Evolutionary conservation across 1,284 basidiomycete species (phyloP), one percentile per base, ranked within the genome.

Genomic region (Phenoliferia sp.): DNA sequence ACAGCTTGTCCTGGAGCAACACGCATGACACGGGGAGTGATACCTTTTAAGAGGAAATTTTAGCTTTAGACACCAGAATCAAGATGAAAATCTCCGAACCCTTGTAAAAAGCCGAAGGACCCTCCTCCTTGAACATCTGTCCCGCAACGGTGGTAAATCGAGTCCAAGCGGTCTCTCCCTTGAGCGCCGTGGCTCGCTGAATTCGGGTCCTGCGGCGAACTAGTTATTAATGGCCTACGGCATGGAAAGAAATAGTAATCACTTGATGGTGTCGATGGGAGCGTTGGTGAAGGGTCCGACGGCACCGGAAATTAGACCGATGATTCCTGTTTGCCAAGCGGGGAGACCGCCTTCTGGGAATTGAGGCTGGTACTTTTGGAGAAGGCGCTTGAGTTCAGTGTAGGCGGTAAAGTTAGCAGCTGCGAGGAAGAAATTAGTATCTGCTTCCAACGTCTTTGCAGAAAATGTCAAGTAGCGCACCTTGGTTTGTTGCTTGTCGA

Each of bases 341-440:
- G 95, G 96, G 63, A 99, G 84, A 65, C 78, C 80, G 55, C 73
- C 73, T 34, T 78, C 80, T 54, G 89, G 86, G 15, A 80, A 80
- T 52, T 88, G 85, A 17, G 93, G 93, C 79, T 99, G 95, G 74
- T 85, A 81, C 66, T 81, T 90, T 85, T 34, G 90, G 89, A 61
- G 67, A 65, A 87, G 76, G 77, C 89, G 90, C 84, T 98, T 98
- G 75, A 98, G 83, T 79, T 98, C 92, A 80, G 97, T 95, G 83
- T 99, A 99, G 50, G 91, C 93, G 6, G 95, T 99, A 77, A 99
- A 99, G 81, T 99, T 99, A 65, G 93, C 95, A 74, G 93, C 92
- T 80, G 67, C 10, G 22, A n/a, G 19, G 39, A 2, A 19, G 19
- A 19, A 31, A 9, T 52, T 26, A 62, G 56, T 34, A 0, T n/a